Evolutionary conservation across 495 filamentous ascomycete genomes (phyloP).

Genomic region (Penicillium dipodomyicola): DNA sequence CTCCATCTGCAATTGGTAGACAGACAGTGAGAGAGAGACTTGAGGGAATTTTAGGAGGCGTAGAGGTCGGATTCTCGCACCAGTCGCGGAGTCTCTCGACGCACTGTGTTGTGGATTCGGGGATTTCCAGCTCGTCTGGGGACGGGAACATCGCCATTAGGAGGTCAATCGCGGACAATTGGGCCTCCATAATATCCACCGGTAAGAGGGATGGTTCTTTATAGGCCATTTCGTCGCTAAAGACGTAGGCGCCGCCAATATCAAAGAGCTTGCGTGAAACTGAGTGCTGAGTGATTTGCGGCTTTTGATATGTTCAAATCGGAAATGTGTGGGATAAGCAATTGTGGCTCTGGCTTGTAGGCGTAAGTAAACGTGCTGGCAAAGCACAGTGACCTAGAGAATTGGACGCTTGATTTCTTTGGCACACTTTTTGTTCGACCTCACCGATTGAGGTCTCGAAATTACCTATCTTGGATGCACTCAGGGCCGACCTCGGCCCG

Average conservation of each 20-base stretch:
- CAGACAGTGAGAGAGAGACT: conserved; percentile 28
- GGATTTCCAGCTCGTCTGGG: conserved; percentile 36
- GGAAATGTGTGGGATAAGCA: background rate
- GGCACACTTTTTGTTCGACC: background rate
- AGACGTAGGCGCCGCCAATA: background rate
- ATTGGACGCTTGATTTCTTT: background rate
- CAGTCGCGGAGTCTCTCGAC: conserved; percentile 35
- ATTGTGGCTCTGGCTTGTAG: background rate
- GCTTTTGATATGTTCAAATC: background rate
- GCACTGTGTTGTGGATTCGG: conserved; percentile 30
- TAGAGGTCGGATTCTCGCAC: conserved; percentile 24
- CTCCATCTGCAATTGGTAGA: conserved; percentile 27
- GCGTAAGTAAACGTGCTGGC: background rate
- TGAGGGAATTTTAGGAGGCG: conserved; percentile 22
- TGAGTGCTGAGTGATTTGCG: background rate
- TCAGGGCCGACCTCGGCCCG: background rate
- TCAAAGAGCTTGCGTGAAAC: background rate
- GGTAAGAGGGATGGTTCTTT: conserved; percentile 21
- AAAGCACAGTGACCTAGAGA: background rate
- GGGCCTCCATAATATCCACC: conserved; percentile 33
- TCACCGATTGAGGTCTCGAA: background rate
- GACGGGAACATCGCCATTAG: conserved; percentile 39
- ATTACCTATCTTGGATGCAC: background rate
- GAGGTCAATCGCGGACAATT: conserved; percentile 39
- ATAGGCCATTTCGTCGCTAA: conserved; percentile 20